Evolutionary conservation across 2,329 filamentous ascomycete species (phyloP).

Genomic region (Cyanodermella asteris): DNA sequence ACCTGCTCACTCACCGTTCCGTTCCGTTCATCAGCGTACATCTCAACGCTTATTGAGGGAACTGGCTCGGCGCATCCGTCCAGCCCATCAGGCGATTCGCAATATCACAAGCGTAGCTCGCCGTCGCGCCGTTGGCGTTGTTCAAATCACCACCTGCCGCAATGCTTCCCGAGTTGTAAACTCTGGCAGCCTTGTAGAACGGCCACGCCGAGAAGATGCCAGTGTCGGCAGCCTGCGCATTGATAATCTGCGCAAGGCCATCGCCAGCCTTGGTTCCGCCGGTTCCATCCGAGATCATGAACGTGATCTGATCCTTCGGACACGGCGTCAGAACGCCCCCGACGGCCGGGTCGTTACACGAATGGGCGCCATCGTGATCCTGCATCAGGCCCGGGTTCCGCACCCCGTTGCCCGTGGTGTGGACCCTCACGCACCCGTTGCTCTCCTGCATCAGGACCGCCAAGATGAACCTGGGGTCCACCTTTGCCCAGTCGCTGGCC

Average conservation of each 20-base stretch:
- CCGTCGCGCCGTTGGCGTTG: slow-evolving; percentile 22
- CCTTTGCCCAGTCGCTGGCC: slow-evolving; percentile 8
- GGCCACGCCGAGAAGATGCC: slow-evolving; percentile 13
- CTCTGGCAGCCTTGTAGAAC: slow-evolving; percentile 26
- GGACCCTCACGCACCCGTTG: slow-evolving; percentile 24
- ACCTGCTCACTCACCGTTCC: no score
- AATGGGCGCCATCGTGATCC: slow-evolving; percentile 17
- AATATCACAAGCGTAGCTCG: slow-evolving; percentile 30
- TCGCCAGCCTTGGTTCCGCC: slow-evolving; percentile 20
- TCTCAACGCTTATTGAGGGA: no score
- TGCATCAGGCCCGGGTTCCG: slow-evolving; percentile 27
- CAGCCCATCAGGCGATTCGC: slow-evolving; percentile 26
- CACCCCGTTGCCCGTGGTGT: slow-evolving; percentile 19
- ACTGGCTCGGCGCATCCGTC: slow-evolving; percentile 9
- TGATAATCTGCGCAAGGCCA: slow-evolving; percentile 20
- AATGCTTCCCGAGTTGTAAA: slow-evolving; percentile 28
- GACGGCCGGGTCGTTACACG: slow-evolving; percentile 14
- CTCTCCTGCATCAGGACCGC: slow-evolving; percentile 17
- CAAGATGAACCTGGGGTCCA: slow-evolving; percentile 15
- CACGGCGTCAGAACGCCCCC: slow-evolving; percentile 17
- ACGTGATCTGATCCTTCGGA: slow-evolving; percentile 13
- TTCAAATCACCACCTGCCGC: slow-evolving; percentile 15
- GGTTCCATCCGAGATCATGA: slow-evolving; percentile 19
- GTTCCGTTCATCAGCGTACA: no score
- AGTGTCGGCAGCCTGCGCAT: slow-evolving; percentile 11